A percentile compares a stretch with the other conserved stretches of the same genome.
phyloP scores from a whole-genome alignment of 2,329 filamentous ascomycete genomes.

The Aspergillus caelatus region DNA sequence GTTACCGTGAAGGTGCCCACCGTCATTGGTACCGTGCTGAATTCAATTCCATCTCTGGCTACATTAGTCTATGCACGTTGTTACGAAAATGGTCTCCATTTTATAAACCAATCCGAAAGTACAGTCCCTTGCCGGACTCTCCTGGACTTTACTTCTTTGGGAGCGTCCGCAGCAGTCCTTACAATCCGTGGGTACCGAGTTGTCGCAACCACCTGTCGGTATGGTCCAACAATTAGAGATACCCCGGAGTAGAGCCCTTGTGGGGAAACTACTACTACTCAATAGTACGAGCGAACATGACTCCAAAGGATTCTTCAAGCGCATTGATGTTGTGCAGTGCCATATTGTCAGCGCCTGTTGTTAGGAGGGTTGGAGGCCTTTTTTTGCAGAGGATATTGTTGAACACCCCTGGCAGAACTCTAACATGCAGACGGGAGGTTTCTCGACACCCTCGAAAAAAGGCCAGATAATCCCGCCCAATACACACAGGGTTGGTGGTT shows the following conservation, averaged over 20 bases:
- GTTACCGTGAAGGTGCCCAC: background rate
- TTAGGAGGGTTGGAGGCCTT: background rate
- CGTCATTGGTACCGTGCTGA: background rate
- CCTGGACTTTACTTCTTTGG: background rate
- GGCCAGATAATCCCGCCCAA: background rate
- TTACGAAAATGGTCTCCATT: background rate
- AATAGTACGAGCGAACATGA: background rate
- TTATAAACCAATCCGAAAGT: background rate
- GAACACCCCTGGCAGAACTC: background rate
- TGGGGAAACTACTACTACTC: background rate
- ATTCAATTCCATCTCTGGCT: background rate
- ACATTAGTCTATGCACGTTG: background rate
- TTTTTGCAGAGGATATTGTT: background rate
- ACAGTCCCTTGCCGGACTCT: background rate
- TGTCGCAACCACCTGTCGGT: background rate
- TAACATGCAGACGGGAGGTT: background rate
- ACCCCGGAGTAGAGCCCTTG: background rate
- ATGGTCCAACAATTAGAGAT: background rate
- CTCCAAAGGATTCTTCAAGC: background rate
- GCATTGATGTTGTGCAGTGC: background rate
- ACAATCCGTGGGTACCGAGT: background rate
- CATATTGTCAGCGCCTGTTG: background rate
- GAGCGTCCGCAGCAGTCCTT: background rate
- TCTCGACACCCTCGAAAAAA: background rate
- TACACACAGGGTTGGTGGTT: background rate